Evolutionary conservation across 345 rosid genomes (phyloP).

Genomic region (Pistacia atlantica): DNA sequence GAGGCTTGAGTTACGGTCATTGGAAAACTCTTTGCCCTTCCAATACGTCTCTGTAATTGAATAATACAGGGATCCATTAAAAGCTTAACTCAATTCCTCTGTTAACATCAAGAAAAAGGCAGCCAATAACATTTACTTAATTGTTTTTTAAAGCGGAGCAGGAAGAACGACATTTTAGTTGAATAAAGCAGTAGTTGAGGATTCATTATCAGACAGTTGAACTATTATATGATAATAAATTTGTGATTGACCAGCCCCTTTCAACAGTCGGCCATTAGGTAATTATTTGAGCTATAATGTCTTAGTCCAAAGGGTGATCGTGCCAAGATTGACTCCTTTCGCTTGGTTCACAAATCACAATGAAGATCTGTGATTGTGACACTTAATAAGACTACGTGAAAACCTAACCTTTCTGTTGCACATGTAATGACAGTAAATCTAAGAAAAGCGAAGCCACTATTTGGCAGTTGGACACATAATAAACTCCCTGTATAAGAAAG

Average conservation of each 20-base stretch:
- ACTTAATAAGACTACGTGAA: not conserved
- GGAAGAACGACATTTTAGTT: not conserved
- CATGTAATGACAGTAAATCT: not conserved
- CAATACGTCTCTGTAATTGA: not conserved
- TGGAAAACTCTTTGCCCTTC: not conserved
- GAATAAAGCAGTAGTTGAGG: not conserved
- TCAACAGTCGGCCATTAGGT: not conserved
- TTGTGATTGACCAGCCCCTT: not conserved
- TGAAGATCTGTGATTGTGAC: not conserved
- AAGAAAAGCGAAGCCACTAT: too few relatives aligned
- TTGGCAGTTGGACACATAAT: not conserved
- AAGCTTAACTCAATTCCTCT: not conserved
- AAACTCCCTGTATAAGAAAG: not conserved
- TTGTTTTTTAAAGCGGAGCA: not conserved
- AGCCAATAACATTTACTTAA: too few relatives aligned
- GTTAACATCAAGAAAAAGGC: not conserved
- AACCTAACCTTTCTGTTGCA: not conserved
- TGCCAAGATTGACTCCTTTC: not conserved
- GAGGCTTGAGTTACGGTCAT: not conserved
- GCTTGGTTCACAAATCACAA: not conserved
- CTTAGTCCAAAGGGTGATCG: not conserved
- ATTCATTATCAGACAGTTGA: slow-evolving; percentile 1
- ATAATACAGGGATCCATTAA: not conserved
- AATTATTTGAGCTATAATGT: not conserved
- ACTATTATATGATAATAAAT: not conserved